Conservation (phyloP, 2,329 filamentous ascomycete species). For the Colletotrichum sojae region DNA sequence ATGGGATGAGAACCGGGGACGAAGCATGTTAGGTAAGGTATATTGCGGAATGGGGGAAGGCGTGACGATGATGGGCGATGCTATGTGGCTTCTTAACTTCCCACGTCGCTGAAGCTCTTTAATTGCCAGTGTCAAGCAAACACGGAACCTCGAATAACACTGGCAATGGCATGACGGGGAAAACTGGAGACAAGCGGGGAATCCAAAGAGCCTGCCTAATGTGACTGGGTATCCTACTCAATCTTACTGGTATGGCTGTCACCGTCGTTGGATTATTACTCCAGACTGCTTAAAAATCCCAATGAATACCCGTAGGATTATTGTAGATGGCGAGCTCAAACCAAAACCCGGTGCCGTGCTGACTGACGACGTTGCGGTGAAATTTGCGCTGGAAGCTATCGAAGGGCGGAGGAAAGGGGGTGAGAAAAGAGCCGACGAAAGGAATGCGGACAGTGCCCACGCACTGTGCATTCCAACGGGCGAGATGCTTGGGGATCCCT, state of each 20-base stretch:
- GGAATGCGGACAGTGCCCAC: neutral
- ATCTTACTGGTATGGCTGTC: no score
- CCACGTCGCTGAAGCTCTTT: neutral
- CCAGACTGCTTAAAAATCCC: no score
- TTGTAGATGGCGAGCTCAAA: no score
- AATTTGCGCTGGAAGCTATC: constrained; percentile 6
- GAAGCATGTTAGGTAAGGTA: neutral
- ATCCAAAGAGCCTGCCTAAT: neutral
- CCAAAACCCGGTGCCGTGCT: neutral
- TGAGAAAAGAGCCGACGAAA: constrained; percentile 3
- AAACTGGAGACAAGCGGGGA: constrained; percentile 7
- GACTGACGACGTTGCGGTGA: constrained; percentile 1
- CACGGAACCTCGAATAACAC: neutral
- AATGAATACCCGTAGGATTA: no score
- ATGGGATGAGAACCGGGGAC: neutral
- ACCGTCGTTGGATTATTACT: no score
- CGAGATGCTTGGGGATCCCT: neutral
- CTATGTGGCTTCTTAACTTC: neutral
- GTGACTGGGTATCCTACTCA: no score
- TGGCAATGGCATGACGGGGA: constrained; percentile 17
- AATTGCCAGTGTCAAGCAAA: neutral
- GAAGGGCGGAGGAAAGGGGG: neutral
- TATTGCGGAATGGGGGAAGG: neutral
- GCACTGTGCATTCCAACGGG: constrained; percentile 19
- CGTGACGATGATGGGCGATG: neutral